phyloP scores from a whole-genome alignment of 31 red algal species.

The Odonthalia washingtoniensis region DNA sequence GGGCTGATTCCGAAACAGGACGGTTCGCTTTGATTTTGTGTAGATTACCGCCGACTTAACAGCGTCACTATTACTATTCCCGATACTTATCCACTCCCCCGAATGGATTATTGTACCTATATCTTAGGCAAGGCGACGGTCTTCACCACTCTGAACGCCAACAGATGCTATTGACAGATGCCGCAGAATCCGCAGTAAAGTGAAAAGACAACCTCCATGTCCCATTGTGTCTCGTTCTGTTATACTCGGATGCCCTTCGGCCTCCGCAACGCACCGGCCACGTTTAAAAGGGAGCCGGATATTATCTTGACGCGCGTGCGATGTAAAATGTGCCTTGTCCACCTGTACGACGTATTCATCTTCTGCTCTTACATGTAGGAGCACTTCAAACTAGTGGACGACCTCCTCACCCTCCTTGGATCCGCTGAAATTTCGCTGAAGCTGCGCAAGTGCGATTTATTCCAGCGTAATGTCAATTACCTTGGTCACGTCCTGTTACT shows the following conservation, averaged over 20 bases:
- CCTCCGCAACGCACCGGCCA: constrained; percentile 38
- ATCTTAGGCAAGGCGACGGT: too few relatives aligned
- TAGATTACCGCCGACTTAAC: too few relatives aligned
- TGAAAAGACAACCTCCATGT: constrained; percentile 46
- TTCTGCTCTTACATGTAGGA: constrained; percentile 16
- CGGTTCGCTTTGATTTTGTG: background rate
- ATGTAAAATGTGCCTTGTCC: constrained; percentile 42
- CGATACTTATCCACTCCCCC: background rate
- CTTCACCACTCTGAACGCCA: constrained; percentile 36
- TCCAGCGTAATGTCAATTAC: constrained; percentile 15
- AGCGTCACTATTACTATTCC: background rate
- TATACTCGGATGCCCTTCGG: constrained; percentile 60
- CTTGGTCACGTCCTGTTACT: too few relatives aligned
- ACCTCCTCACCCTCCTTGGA: background rate
- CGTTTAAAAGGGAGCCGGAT: constrained; percentile 51
- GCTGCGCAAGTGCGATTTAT: constrained; percentile 4
- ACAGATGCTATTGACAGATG: constrained; percentile 46
- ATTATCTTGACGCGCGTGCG: constrained; percentile 45
- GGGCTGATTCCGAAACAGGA: background rate
- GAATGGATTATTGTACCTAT: too few relatives aligned
- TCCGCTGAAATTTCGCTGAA: background rate
- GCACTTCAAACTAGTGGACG: background rate
- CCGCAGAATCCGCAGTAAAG: background rate
- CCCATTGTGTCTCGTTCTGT: background rate
- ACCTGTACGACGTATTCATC: constrained; percentile 30